Conservation (phyloP, 2,329 filamentous ascomycete species). For the Fusarium mexicanum region DNA sequence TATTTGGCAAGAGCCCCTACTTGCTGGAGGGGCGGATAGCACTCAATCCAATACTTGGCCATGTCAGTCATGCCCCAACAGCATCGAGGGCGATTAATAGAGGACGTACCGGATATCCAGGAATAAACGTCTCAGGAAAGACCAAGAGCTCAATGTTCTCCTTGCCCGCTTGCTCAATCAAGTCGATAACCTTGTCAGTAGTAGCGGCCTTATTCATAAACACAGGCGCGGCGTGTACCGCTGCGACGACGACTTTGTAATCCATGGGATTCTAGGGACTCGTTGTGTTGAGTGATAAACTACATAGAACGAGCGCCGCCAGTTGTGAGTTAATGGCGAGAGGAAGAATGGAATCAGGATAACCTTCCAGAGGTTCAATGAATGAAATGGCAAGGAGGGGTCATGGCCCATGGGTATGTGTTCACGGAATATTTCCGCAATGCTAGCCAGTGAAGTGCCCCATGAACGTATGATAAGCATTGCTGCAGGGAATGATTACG, state of each 20-base stretch:
- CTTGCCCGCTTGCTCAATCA: background rate
- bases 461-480: background rate
- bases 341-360: background rate
- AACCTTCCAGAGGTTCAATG: background rate
- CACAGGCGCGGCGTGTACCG: background rate
- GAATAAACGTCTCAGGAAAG: background rate
- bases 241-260: background rate
- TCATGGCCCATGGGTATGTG: background rate
- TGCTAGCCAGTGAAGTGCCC: background rate
- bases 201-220: background rate
- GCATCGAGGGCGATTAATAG: background rate
- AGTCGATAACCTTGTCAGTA: background rate
- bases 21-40: background rate
- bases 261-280: background rate
- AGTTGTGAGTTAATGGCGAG: too few relatives aligned
- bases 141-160: background rate
- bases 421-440: background rate
- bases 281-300: too few relatives aligned
- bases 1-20: background rate
- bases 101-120: background rate
- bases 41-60: background rate
- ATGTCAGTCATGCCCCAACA: background rate
- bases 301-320: too few relatives aligned
- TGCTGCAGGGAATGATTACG: background rate
- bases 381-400: background rate